These are phyloP conservation scores for Iris macrosiphon DNA, from an alignment of 106 monocot species.

Conservation along the genomic window DNA sequence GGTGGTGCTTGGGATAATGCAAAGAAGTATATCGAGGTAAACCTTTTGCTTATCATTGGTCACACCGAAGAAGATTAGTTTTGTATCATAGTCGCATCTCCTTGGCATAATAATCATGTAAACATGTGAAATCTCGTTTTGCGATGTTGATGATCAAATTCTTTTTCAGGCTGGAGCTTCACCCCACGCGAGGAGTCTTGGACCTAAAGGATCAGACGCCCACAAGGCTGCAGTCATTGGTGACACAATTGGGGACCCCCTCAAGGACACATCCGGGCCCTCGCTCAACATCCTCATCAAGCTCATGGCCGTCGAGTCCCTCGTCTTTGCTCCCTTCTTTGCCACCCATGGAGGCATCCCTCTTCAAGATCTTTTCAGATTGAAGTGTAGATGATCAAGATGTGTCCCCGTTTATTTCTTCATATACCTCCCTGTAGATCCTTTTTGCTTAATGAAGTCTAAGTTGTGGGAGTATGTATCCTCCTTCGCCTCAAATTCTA, in stretches of 20 bases:
- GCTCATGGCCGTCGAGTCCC: constrained; percentile 80
- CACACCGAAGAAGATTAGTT: too few species aligned
- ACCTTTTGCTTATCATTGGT: too few species aligned
- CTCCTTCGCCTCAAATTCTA: too few species aligned
- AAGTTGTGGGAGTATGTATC: too few species aligned
- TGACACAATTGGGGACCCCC: constrained; percentile 73
- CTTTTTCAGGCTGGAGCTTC: constrained; percentile 65
- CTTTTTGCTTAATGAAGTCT: too few species aligned
- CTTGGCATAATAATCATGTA: too few species aligned
- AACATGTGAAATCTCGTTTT: too few species aligned
- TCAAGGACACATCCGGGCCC: constrained; percentile 76
- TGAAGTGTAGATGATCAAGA: too few species aligned
- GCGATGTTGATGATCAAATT: too few species aligned
- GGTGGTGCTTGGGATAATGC: constrained; percentile 68
- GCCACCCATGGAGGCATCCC: constrained; percentile 59
- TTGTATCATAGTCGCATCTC: too few species aligned
- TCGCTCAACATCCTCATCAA: constrained; percentile 84
- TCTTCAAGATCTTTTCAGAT: constrained; percentile 61
- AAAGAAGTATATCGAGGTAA: constrained; percentile 61
- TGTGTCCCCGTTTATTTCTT: too few species aligned
- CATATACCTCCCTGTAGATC: too few species aligned
- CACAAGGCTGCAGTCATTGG: constrained; percentile 84
- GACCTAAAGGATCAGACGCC: constrained; percentile 61
- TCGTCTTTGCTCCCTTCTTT: constrained; percentile 72
- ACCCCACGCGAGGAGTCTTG: constrained; percentile 55